Conservation (phyloP, 2,329 filamentous ascomycete species). For the Penicillium sp. region DNA sequence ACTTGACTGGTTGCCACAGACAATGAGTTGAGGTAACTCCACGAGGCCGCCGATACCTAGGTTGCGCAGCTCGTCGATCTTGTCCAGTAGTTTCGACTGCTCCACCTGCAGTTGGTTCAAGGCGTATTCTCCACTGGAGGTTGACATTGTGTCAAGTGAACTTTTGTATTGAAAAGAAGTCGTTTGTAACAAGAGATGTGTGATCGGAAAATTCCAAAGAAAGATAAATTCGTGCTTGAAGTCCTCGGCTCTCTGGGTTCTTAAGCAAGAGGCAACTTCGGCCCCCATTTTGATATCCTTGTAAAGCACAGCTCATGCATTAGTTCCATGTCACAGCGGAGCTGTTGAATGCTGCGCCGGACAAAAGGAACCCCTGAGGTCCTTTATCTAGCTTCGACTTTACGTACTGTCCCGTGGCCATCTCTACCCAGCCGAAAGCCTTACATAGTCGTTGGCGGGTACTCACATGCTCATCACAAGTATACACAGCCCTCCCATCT, state of each 20-base stretch:
- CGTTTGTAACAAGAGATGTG: background rate
- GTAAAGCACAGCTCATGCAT: background rate
- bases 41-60: conserved; percentile 51
- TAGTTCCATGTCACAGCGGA: background rate
- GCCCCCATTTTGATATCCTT: background rate
- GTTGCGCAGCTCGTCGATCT: conserved; percentile 53
- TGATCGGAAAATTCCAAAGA: background rate
- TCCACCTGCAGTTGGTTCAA: conserved; percentile 6
- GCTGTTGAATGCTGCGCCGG: too few relatives aligned
- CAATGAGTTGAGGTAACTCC: conserved; percentile 55
- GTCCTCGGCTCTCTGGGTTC: background rate
- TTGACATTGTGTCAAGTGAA: conserved; percentile 11
- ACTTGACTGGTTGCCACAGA: conserved; percentile 60
- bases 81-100: conserved; percentile 47
- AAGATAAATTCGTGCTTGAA: background rate
- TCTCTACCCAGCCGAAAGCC: too few relatives aligned
- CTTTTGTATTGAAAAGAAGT: background rate
- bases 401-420: too few relatives aligned
- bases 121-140: background rate
- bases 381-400: too few relatives aligned
- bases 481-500: too few relatives aligned
- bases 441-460: too few relatives aligned
- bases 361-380: too few relatives aligned
- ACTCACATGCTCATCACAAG: too few relatives aligned
- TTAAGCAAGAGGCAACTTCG: background rate